A percentile compares a stretch with the other conserved stretches of the same genome.
Conservation (phyloP, 371 early-diverging fungal genomes). For the Conidiobolus coronatus region DNA sequence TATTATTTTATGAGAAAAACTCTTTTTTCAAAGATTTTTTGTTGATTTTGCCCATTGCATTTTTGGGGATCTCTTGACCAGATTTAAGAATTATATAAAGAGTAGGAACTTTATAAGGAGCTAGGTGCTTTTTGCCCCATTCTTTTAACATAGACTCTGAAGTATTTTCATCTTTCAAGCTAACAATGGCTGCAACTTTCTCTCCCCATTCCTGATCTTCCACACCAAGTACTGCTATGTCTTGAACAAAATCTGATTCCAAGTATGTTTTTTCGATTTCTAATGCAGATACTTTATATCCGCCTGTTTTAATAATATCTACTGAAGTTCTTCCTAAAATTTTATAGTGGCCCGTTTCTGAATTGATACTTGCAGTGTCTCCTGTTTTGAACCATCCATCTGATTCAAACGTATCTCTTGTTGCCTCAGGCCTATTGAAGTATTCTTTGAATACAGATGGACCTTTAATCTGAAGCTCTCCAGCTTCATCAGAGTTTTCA, state of each 20-base stretch:
- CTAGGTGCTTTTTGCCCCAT: constrained; percentile 27
- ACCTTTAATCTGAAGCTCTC: constrained; percentile 48
- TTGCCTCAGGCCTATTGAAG: constrained; percentile 50
- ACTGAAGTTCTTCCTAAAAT: constrained; percentile 58
- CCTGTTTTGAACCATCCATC: constrained; percentile 69
- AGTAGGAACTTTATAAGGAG: constrained; percentile 51
- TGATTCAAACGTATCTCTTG: constrained; percentile 32
- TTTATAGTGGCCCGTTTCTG: constrained; percentile 22
- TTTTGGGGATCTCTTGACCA: constrained; percentile 40
- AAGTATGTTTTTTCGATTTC: constrained; percentile 61
- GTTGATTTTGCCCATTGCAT: constrained; percentile 76
- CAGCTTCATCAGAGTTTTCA: constrained; percentile 18
- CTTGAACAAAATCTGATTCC: constrained; percentile 26
- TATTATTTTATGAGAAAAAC: too few relatives aligned
- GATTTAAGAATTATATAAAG: constrained; percentile 9
- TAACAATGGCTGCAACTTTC: constrained; percentile 34
- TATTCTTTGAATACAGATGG: constrained; percentile 44
- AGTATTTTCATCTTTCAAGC: background rate
- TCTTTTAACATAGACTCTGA: constrained; percentile 17
- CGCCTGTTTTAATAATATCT: constrained; percentile 75
- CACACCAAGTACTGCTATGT: constrained; percentile 54
- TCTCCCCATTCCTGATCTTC: constrained; percentile 59
- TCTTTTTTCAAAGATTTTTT: constrained; percentile 21
- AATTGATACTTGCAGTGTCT: constrained; percentile 31
- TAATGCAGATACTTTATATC: constrained; percentile 65